Evolutionary conservation across 306 rosid species (phyloP), one percentile per base, ranked within the genome.

Genomic region (Dicorynia guianensis): DNA sequence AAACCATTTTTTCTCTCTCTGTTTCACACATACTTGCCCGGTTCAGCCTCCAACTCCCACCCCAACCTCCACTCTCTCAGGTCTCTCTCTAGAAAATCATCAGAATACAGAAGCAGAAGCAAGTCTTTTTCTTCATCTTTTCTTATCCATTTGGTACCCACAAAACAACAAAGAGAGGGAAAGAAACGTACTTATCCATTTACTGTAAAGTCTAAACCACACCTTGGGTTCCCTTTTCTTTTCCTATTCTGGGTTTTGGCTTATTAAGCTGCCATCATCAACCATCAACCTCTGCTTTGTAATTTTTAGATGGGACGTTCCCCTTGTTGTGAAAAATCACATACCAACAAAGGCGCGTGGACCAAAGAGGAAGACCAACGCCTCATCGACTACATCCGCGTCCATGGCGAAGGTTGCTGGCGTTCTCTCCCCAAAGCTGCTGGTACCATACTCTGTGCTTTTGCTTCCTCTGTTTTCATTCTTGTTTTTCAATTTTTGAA

Each of bases 351-450:
- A 73, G 96, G 92, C 4, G 90, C 96, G 4, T 90, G 96, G 96
- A 87, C 96, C 72, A 87, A 81, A 78, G 96, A 90, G 4, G 96
- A 90, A 76, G 96, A 90, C 64, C 96, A 87, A 46, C 92, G 89
- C 79, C 89, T 90, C 18, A 79, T 90, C 55, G 89, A 90, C 53
- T 82, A 90, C 75, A 87, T 90, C 63, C 90, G 92, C 54, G 19
- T 75, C 72, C 96, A 87, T 10, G 96, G 96, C 40, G 92, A 90
- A 61, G 96, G 96, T n/a, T 85, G 89, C 69, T 90, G 96, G 96
- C 92, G 96, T 4, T 87, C 92, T 66, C 96, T 90, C 54, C 96
- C 96, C 14, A 87, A 85, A 72, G 71, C 88, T 13, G 96, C 96
- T 0, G 96, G 95, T 89, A 63, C 3, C 6, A 25, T 25, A 25